Base-by-base conservation (phyloP, 139 green algal genomes). In the Tetradesmus obliquus region DNA sequence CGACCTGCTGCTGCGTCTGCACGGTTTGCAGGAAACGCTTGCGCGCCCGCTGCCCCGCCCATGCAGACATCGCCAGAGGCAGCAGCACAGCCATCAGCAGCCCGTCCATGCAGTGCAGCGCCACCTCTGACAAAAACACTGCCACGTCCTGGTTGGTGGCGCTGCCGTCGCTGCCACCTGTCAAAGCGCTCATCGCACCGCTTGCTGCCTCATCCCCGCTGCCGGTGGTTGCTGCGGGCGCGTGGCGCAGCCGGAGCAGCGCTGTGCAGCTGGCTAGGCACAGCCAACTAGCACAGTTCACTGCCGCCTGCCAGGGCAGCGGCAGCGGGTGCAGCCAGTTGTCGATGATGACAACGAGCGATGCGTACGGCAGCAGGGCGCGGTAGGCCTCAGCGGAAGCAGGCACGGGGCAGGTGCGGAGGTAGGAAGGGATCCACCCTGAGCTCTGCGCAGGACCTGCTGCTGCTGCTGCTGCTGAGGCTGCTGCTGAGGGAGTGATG, bases 51-150 rank as follows among this genome's bases (percentile, higher is more conserved):
- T 57, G 51, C 1, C 51, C 80, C 32, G 80, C 80, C 51, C 80
- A 85, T 45, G 13, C 80, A 54, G 74, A 82, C n/a, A 82, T 10
- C 15, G 74, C 24, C 22, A 54, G 24, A n/a, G 84, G 84, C 84
- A 88, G 84, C 84, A 88, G 84, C 84, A 88, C 58, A 12, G 84
- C 19, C 58, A 88, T 58, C 84, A 88, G 84, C 60, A 88, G 84
- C 6, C 84, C 84, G 24, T 88, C 60, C 3, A 88, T 2, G 12
- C 54, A 53, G 62, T 60, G 20, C 55, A 17, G 19, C 3, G 15
- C 55, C 5, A 87, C 55, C 8, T 72, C 55, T 3, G 19, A 87
- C 2, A 13, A 13, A 7, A 86, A 54, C 15, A 57, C 32, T n/a
- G 32, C 32, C 53, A 57, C 79, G 58, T 85, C 17, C 3, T 71